These are phyloP conservation scores for Candida nanaspora DNA, from an alignment of 805 yeast species.

Conservation along the genomic window DNA sequence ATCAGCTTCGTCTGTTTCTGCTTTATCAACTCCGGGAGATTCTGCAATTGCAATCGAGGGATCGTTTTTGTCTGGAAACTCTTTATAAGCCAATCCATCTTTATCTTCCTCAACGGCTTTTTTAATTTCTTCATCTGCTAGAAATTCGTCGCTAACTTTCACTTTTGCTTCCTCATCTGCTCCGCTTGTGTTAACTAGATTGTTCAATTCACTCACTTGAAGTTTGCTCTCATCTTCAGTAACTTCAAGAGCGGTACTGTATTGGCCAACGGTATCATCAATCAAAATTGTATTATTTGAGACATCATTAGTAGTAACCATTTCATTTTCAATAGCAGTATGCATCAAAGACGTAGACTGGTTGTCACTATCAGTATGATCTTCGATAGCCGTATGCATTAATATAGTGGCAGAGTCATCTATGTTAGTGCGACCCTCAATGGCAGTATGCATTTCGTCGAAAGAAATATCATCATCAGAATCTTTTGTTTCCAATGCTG, in stretches of 20 bases:
- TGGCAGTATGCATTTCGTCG: neutral
- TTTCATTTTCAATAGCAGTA: neutral
- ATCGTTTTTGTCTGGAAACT: too few relatives aligned
- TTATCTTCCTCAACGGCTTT: neutral
- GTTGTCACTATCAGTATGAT: too few relatives aligned
- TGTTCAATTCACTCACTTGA: neutral
- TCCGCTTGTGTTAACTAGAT: too few relatives aligned
- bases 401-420: neutral
- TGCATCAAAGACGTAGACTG: too few relatives aligned
- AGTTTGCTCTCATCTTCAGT: neutral
- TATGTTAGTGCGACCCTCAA: neutral
- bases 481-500: too few relatives aligned
- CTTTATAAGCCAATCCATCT: neutral
- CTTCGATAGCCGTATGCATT: neutral
- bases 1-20: neutral
- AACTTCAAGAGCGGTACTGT: neutral
- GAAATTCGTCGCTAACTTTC: neutral
- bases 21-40: neutral
- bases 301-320: neutral
- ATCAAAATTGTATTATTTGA: neutral
- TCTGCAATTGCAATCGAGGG: too few relatives aligned
- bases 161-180: neutral
- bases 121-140: conserved; percentile 7
- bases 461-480: too few relatives aligned
- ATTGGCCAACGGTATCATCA: neutral